Conservation (phyloP, 2,329 filamentous ascomycete genomes). For the Ilyonectria sp. region DNA sequence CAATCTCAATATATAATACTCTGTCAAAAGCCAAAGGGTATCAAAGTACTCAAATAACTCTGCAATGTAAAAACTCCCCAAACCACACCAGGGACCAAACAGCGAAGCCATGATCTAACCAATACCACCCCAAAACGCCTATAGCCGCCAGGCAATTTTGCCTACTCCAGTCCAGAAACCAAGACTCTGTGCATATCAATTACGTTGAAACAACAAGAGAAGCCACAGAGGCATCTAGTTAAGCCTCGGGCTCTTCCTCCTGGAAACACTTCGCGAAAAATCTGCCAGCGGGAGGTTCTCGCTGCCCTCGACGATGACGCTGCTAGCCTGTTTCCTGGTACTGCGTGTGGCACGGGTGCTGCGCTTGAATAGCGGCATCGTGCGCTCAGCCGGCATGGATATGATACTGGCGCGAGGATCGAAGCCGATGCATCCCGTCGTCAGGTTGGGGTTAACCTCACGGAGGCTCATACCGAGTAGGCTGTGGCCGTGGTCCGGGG, state of each 20-base stretch:
- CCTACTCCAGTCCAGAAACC: constrained; percentile 12
- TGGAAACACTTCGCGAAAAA: constrained; percentile 62
- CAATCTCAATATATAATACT: constrained; percentile 37
- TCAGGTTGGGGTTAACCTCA: constrained; percentile 69
- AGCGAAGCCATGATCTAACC: constrained; percentile 25
- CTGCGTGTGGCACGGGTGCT: constrained; percentile 55
- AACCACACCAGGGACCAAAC: constrained; percentile 31
- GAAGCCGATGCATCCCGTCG: constrained; percentile 56
- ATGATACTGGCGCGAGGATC: constrained; percentile 61
- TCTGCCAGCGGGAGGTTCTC: constrained; percentile 66
- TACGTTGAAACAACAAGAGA: background rate
- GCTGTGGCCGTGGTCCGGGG: constrained; percentile 49
- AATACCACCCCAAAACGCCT: constrained; percentile 31
- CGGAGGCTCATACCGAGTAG: constrained; percentile 63
- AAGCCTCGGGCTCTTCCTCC: constrained; percentile 70
- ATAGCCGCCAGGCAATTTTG: constrained; percentile 27
- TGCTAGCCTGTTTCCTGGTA: constrained; percentile 51
- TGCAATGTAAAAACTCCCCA: constrained; percentile 39
- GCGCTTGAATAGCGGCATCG: constrained; percentile 65
- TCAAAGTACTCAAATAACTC: constrained; percentile 53
- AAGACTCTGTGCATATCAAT: constrained; percentile 9
- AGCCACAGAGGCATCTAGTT: constrained; percentile 47
- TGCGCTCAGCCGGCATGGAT: constrained; percentile 59
- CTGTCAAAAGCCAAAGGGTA: constrained; percentile 50
- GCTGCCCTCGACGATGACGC: constrained; percentile 59